Evolutionary conservation across 257 asterid species (phyloP), one percentile per base, ranked within the genome.

Genomic region (Dorcoceras hygrometricum): DNA sequence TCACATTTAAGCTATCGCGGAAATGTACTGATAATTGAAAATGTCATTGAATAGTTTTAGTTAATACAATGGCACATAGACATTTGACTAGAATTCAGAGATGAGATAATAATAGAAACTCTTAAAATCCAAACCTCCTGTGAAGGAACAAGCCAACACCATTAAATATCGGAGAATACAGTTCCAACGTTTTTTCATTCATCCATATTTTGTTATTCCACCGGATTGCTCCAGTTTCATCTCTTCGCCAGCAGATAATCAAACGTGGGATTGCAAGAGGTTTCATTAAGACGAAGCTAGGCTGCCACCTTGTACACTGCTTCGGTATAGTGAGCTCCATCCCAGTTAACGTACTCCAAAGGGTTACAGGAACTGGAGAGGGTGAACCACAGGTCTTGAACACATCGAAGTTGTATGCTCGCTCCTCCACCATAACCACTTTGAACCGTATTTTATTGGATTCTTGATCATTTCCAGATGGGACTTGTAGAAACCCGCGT

Each of bases 301-400:
- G 98, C 84, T 78, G 88, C 62, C 26, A 79, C 86, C 31, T 76
- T 83, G 23, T 93, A 79, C 95, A 85, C 86, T n/a, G 86, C 96
- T 54, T 93, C 98, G 0, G 98, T 93, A 26, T 89, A 81, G 71
- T 93, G 98, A 39, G 81, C 97, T 3, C 98, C 98, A 48, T 93
- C 98, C 98, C 98, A 93, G 27, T 89, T 93, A 8, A 89, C 60
- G 51, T 84, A 93, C 77, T 69, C 71, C 1, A 84, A 76, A 1
- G 98, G 97, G 48, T 81, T 32, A 0, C 98, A 93, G 6, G 88
- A 73, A 34, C 34, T 29, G 0, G 96, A 57, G 8, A 16, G 4
- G 83, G 84, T 0, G 98, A 80, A 1, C 98, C 98, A 5, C 98
- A 93, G 0, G 89, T 75, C 2, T 59, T 54, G 6, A 82, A 72